These are phyloP conservation scores for Erythrophleum ivorense DNA, from an alignment of 331 rosid genomes.

Conservation along the genomic window DNA sequence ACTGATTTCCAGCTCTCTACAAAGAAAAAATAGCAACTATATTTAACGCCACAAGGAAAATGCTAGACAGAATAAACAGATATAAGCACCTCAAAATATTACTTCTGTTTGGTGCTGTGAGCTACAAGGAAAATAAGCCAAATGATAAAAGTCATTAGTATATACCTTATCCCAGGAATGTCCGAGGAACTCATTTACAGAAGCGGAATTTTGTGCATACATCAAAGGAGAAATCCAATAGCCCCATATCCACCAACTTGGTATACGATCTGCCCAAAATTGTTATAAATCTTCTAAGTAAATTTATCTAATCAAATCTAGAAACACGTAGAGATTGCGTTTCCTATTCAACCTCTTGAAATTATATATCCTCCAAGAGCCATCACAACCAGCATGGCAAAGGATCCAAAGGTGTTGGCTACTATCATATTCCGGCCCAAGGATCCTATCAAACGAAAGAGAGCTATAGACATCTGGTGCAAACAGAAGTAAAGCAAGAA, in stretches of 20 bases:
- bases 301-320: constrained; percentile 34
- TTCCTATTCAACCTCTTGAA: constrained; percentile 72
- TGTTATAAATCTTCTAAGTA: constrained; percentile 30
- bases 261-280: constrained; percentile 69
- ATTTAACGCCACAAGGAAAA: constrained; percentile 32
- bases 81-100: constrained; percentile 14
- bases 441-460: constrained; percentile 97
- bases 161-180: constrained; percentile 97
- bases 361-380: constrained; percentile 93
- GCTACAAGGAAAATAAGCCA: neutral
- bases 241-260: constrained; percentile 99
- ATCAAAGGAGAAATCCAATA: constrained; percentile 98
- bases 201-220: constrained; percentile 95
- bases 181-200: constrained; percentile 95
- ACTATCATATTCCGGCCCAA: constrained; percentile 98
- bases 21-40: constrained; percentile 31
- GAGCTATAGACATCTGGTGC: constrained; percentile 96
- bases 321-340: constrained; percentile 37
- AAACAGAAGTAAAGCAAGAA: constrained; percentile 79
- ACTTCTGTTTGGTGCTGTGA: neutral
- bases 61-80: constrained; percentile 21
- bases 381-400: constrained; percentile 99
- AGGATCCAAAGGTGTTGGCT: constrained; percentile 96
- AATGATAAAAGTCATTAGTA: constrained; percentile 19
- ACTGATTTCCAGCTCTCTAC: constrained; percentile 63